Evolutionary conservation across 2,329 filamentous ascomycete genomes (phyloP).

Genomic region (Cercospora janseana): DNA sequence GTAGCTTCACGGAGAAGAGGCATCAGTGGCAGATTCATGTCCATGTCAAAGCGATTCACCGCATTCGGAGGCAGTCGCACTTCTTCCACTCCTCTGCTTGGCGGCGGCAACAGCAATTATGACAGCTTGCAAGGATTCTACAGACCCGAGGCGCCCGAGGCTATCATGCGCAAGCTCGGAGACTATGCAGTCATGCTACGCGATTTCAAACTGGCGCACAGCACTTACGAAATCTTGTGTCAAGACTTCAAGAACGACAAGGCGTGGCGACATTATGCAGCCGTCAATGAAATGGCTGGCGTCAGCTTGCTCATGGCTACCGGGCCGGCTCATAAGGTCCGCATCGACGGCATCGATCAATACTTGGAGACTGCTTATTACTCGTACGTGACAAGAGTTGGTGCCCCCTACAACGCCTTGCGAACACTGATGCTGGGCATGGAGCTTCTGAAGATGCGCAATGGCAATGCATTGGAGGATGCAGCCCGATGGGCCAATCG

Average conservation of each 20-base stretch:
- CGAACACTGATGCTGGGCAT: conserved; percentile 73
- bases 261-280: conserved; percentile 93
- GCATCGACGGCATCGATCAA: conserved; percentile 77
- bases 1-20: conserved; percentile 87
- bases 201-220: conserved; percentile 90
- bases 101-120: conserved; percentile 64
- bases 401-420: conserved; percentile 73
- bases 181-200: conserved; percentile 97
- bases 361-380: conserved; percentile 90
- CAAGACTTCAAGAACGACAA: conserved; percentile 92
- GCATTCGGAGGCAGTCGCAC: conserved; percentile 67
- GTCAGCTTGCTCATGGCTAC: conserved; percentile 77
- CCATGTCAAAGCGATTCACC: conserved; percentile 84
- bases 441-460: conserved; percentile 78
- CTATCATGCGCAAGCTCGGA: conserved; percentile 85
- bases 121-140: conserved; percentile 78
- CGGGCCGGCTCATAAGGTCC: conserved; percentile 68
- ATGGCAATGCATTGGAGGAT: conserved; percentile 77
- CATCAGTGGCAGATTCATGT: conserved; percentile 90
- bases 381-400: conserved; percentile 85
- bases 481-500: conserved; percentile 81
- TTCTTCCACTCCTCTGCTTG: conserved; percentile 50
- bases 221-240: conserved; percentile 85
- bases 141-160: conserved; percentile 77
- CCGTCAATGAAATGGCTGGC: conserved; percentile 91